These are phyloP conservation scores for Ophiostoma himal-ulmi DNA, from an alignment of 2,329 filamentous ascomycete genomes.

Conservation along the genomic window DNA sequence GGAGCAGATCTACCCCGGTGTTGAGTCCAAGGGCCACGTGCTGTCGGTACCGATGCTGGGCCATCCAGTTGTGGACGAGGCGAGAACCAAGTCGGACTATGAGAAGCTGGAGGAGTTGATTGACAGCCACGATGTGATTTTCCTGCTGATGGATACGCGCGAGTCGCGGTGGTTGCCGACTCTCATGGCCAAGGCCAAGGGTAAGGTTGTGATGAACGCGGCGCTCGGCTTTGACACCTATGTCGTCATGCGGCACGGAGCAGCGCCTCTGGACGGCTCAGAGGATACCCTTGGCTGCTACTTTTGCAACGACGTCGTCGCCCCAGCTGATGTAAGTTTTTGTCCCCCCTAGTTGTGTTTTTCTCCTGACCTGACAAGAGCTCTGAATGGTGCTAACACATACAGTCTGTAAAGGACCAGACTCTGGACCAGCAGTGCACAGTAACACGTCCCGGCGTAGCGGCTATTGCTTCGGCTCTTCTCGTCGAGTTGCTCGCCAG, in stretches of 20 bases:
- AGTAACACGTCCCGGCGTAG: conserved; percentile 87
- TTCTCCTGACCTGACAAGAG: neutral
- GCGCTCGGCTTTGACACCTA: conserved; percentile 95
- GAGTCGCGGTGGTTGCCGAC: conserved; percentile 95
- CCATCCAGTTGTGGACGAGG: conserved; percentile 72
- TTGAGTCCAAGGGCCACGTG: conserved; percentile 72
- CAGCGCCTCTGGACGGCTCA: conserved; percentile 51
- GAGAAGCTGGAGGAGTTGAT: conserved; percentile 69
- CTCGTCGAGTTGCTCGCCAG: conserved; percentile 87
- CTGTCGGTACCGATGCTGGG: conserved; percentile 93
- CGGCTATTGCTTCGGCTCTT: conserved; percentile 83
- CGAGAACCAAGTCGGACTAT: conserved; percentile 65
- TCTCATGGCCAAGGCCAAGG: conserved; percentile 86
- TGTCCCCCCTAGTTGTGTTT: neutral
- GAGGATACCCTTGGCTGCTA: conserved; percentile 80
- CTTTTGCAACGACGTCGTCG: conserved; percentile 97
- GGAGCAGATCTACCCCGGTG: conserved; percentile 81
- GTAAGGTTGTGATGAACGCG: conserved; percentile 95
- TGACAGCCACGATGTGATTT: conserved; percentile 81
- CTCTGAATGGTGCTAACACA: neutral
- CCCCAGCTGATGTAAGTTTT: conserved; percentile 75
- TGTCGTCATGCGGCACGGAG: conserved; percentile 92
- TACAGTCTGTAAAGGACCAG: conserved; percentile 82
- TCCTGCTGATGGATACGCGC: conserved; percentile 93
- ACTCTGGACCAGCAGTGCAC: conserved; percentile 98